phyloP scores from a whole-genome alignment of 176 grass and related monocot genomes.

The Coix lacrymajobi region DNA sequence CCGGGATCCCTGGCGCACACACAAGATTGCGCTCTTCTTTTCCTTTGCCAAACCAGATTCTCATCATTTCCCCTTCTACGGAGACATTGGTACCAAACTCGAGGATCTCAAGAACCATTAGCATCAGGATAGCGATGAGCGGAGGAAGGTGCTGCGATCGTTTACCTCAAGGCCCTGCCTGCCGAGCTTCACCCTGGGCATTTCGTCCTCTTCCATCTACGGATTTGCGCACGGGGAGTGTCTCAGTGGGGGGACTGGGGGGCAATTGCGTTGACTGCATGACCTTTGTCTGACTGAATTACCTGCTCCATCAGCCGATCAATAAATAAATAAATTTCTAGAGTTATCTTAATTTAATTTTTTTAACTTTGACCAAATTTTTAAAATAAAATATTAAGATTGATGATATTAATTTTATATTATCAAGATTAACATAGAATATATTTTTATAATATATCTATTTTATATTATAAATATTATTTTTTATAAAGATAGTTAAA shows the following conservation, averaged over 20 bases:
- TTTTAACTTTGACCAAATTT: no score
- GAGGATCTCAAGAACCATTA: background rate
- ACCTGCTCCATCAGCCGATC: no score
- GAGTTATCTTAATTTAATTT: no score
- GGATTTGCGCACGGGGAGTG: background rate
- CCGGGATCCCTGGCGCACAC: background rate
- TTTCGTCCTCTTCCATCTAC: conserved; percentile 32
- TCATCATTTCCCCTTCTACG: background rate
- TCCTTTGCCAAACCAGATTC: background rate
- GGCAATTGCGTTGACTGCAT: background rate
- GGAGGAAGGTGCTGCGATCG: background rate
- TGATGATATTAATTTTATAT: no score
- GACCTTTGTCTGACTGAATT: no score
- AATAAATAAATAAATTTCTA: no score
- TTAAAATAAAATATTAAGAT: no score
- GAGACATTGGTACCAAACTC: background rate
- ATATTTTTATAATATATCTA: no score
- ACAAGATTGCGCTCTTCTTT: background rate
- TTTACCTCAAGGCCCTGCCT: conserved; percentile 58
- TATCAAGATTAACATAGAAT: no score
- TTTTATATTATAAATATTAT: no score
- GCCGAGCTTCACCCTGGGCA: conserved; percentile 53
- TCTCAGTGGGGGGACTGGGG: background rate
- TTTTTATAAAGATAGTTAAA: no score
- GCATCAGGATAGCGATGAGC: background rate